Conservation (phyloP, 2,329 filamentous ascomycete genomes). For the Penicillium crustosum region DNA sequence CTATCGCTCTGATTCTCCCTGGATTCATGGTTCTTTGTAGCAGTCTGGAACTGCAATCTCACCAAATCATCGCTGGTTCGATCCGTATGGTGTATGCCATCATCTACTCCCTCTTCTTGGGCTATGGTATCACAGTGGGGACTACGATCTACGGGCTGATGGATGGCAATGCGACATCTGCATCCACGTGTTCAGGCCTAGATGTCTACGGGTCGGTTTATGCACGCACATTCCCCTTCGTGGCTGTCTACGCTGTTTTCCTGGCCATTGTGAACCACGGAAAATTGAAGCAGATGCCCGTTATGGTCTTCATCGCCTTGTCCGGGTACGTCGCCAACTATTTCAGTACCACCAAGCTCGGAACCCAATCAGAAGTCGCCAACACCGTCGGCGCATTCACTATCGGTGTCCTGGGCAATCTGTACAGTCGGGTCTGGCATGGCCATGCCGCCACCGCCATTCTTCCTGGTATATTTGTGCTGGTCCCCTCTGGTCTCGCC, state of each 20-base stretch:
- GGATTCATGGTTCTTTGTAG: slow-evolving; percentile 65
- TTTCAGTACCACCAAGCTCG: slow-evolving; percentile 69
- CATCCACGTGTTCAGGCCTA: slow-evolving; percentile 54
- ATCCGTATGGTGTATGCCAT: slow-evolving; percentile 76
- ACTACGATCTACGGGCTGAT: slow-evolving; percentile 63
- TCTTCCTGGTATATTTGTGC: slow-evolving; percentile 81
- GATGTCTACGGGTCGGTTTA: slow-evolving; percentile 45
- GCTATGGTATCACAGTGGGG: slow-evolving; percentile 71
- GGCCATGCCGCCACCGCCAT: slow-evolving; percentile 83
- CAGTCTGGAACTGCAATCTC: slow-evolving; percentile 67
- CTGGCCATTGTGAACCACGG: slow-evolving; percentile 80
- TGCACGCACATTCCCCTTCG: slow-evolving; percentile 67
- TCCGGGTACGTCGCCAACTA: slow-evolving; percentile 76
- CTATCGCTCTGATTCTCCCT: slow-evolving; percentile 71
- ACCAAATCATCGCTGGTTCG: slow-evolving; percentile 68
- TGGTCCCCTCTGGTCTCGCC: slow-evolving; percentile 62
- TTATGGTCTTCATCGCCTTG: slow-evolving; percentile 74
- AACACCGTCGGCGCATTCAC: slow-evolving; percentile 76
- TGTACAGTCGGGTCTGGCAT: slow-evolving; percentile 72
- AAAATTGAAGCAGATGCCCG: slow-evolving; percentile 74
- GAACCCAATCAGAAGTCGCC: slow-evolving; percentile 70
- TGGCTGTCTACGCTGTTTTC: slow-evolving; percentile 72
- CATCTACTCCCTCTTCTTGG: slow-evolving; percentile 71
- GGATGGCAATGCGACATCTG: slow-evolving; percentile 55
- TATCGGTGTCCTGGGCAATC: slow-evolving; percentile 77